Base-by-base conservation (phyloP, 2,329 filamentous ascomycete genomes). In the Lasiodiplodia citricola region DNA sequence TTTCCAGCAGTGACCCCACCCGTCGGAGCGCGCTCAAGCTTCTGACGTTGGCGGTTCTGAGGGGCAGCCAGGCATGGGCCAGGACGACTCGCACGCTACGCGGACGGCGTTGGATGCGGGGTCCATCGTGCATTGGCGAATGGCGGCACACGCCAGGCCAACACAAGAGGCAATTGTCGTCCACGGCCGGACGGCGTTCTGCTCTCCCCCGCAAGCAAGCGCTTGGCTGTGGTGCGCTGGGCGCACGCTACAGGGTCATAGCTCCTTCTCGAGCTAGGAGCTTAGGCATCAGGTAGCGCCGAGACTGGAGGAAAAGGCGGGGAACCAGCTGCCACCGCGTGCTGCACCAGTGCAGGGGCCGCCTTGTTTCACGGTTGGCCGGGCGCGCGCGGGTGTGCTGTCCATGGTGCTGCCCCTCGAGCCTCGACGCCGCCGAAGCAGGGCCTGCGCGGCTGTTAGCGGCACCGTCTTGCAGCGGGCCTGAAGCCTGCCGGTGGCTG, bases 121-220 rank as follows among this genome's bases (percentile, higher is more conserved):
- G 60, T 64, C 60, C 47, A 64, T n/a, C 11, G 60, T n/a, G 41
- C 60, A 64, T 64, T 64, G 60, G 60, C 60, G 60, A 64, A 64
- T 64, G 47, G 51, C n/a, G 31, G 13, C 28, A 5, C 47, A 18
- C 44, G 8, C 44, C 28, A 44, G 16, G 25, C 13, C 60, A 63
- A 31, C 25, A 18, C 23, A 50, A 25, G 4, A 56, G 31, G 38
- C 23, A 38, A 58, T 41, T 58, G 55, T 58, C 55, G 44, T 47
- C 44, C 55, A 37, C n/a, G 16, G 31, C 37, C 38, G 38, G 8
- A 41, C 25, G 37, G 3, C 10, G 57, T 23, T 10, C 21, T 31
- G 57, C 23, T 25, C 3, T 64, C 60, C 60, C 55, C 60, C 60
- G 60, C 60, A 64, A 51, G 60, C n/a, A n/a, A 3, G 44, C n/a